Percentiles rank a stretch among this genome's conserved stretches.
Conservation (phyloP, 2,329 filamentous ascomycete genomes). For the Ramularia collo-cygni region DNA sequence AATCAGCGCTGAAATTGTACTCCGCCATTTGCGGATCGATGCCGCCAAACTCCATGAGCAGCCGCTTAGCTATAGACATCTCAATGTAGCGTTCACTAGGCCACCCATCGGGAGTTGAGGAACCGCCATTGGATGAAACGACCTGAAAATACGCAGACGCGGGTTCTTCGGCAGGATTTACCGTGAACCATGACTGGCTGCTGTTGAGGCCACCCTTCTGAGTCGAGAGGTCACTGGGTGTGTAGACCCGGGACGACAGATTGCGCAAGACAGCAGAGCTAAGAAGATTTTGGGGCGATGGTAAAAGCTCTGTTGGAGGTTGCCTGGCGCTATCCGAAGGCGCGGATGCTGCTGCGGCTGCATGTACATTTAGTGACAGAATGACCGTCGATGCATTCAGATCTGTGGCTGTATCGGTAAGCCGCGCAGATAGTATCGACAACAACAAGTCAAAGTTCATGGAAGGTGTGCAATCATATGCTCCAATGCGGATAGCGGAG, state of each 20-base stretch:
- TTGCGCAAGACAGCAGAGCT: conserved; percentile 43
- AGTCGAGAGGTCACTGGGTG: conserved; percentile 40
- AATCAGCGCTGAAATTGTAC: conserved; percentile 51
- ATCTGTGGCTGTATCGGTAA: conserved; percentile 47
- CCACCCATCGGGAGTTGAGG: conserved; percentile 54
- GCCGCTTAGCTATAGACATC: conserved; percentile 44
- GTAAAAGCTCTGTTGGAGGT: conserved; percentile 35
- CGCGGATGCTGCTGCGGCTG: conserved; percentile 39
- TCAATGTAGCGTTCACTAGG: conserved; percentile 55
- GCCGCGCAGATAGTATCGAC: conserved; percentile 46
- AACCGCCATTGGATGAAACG: conserved; percentile 28
- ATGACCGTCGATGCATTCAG: conserved; percentile 49
- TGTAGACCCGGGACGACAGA: conserved; percentile 49
- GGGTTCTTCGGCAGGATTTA: conserved; percentile 38
- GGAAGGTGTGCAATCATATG: conserved; percentile 46
- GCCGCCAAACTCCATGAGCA: conserved; percentile 50
- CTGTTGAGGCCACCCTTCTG: conserved; percentile 52
- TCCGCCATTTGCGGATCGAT: conserved; percentile 51
- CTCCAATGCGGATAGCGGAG: conserved; percentile 39
- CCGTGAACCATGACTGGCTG: conserved; percentile 47
- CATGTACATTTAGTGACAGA: conserved; percentile 55
- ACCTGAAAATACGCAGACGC: conserved; percentile 47
- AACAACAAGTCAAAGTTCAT: conserved; percentile 47
- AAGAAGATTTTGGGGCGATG: conserved; percentile 38
- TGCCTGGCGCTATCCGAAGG: conserved; percentile 40